Conservation (phyloP, 768 basidiomycete species). For the Clitopilus passeckerianus region DNA sequence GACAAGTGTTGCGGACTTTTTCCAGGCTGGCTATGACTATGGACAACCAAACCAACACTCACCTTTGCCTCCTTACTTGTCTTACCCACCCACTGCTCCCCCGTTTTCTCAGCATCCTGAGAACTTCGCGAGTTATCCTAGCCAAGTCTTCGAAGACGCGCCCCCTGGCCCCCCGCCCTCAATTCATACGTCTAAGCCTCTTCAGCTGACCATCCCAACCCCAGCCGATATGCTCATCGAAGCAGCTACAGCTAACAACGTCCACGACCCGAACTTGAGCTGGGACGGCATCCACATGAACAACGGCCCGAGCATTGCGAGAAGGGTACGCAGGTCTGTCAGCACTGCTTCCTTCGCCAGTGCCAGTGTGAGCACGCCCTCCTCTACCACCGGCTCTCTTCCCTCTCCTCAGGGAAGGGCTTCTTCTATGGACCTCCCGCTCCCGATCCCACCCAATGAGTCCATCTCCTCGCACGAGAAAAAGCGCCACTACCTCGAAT, state of each 20-base stretch:
- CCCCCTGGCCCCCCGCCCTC: not conserved
- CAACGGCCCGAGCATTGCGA: slow-evolving; percentile 40
- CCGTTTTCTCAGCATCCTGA: slow-evolving; percentile 3
- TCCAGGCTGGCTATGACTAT: not conserved
- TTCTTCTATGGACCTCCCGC: not conserved
- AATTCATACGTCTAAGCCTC: slow-evolving; percentile 5
- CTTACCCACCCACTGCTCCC: slow-evolving; percentile 11
- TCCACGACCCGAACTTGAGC: slow-evolving; percentile 4
- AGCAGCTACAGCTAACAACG: slow-evolving; percentile 17
- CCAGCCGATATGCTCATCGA: slow-evolving; percentile 59
- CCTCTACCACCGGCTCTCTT: not conserved
- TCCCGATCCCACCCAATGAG: slow-evolving; percentile 36
- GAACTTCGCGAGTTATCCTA: not conserved
- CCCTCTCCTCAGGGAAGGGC: not conserved
- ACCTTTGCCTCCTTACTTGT: slow-evolving; percentile 15
- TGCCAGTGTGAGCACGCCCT: not conserved
- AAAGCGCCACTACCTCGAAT: slow-evolving; percentile 69
- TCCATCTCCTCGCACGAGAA: slow-evolving; percentile 78
- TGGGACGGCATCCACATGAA: slow-evolving; percentile 5
- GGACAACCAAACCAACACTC: slow-evolving; percentile 22
- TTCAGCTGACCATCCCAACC: slow-evolving; percentile 51
- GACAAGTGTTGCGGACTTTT: slow-evolving; percentile 9
- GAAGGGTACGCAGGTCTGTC: slow-evolving; percentile 54
- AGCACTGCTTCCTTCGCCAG: not conserved
- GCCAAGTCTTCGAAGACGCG: not conserved